Evolutionary conservation across 768 basidiomycete species (phyloP), one percentile per base, ranked within the genome.

Genomic region (Agrocybe praecox): DNA sequence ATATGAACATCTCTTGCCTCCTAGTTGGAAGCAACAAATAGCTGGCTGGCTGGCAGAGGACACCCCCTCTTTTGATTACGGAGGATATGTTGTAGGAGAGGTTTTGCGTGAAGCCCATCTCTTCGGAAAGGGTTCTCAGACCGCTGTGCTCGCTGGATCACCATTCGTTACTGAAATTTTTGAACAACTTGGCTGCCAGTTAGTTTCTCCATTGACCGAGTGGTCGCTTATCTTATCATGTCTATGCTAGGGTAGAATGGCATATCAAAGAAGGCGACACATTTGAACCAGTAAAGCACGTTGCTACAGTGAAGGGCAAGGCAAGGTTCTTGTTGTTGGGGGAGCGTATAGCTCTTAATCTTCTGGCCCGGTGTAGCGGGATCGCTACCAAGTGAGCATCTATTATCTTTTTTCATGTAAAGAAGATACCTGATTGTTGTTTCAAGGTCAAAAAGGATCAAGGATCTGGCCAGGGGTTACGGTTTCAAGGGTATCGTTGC

Each of bases 121-220:
- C 17, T 81, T 94, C 63, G 96, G 95, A 48, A 98, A 99, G 76
- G 94, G 93, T 57, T 84, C 86, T 50, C 80, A 85, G 54, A 63
- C 81, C 17, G 85, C 85, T 21, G 88, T 98, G 23, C 82, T 99
- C 8, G 97, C 97, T 11, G 97, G 97, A 50, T 90, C 88, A 9
- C 97, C 96, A 0, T 98, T 99, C 74, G 92, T 98, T 66, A 89
- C 90, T 33, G 94, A 98, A 73, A 84, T 98, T 55, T 98, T 98
- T 71, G 73, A 74, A 44, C 92, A 94, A 64, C 81, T 97, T 19
- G 94, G 82, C 29, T 99, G 96, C 88, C 74, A 85, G 96, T 96
- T 71, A 69, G 95, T 84, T 18, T 56, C 24, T 19, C 22, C 14
- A 2, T 19, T 11, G 44, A 29, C 23, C 46, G 19, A 15, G 19